Conservation (phyloP, 345 rosid species). For the Lepidium sativum region DNA sequence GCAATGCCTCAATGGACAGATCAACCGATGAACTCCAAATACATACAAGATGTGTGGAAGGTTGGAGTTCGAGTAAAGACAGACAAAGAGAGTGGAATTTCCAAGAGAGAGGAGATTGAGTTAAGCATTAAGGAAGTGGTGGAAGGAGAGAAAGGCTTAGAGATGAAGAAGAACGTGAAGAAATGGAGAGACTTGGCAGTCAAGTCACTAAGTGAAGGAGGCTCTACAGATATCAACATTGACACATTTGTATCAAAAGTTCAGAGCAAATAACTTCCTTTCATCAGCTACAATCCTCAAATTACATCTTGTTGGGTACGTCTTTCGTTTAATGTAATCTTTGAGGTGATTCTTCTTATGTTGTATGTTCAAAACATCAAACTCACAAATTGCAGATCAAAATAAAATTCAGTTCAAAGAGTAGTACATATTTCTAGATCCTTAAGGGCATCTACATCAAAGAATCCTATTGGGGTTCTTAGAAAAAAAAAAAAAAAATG, state of each 20-base stretch:
- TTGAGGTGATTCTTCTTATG: background rate
- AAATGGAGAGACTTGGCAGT: constrained; percentile 45
- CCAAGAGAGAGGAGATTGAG: constrained; percentile 42
- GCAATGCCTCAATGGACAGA: constrained; percentile 47
- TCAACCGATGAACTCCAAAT: constrained; percentile 44
- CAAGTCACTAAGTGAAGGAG: constrained; percentile 41
- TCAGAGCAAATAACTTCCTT: background rate
- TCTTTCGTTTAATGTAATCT: background rate
- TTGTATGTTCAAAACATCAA: background rate
- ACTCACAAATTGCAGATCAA: no score
- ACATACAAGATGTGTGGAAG: constrained; percentile 48
- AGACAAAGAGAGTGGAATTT: constrained; percentile 37
- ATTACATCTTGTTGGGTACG: background rate
- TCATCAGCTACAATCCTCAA: background rate
- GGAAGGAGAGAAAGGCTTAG: constrained; percentile 37
- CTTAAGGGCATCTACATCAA: no score
- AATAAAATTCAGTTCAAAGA: no score
- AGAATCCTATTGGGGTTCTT: no score
- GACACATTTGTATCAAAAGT: constrained; percentile 26
- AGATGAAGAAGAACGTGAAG: constrained; percentile 27
- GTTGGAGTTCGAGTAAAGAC: constrained; percentile 45
- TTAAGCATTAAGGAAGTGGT: constrained; percentile 38
- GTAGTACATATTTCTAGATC: no score
- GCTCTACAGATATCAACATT: constrained; percentile 41
- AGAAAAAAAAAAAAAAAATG: no score